Conservation (phyloP, 1,284 basidiomycete species). For the Ceratobasidium papillatum region DNA sequence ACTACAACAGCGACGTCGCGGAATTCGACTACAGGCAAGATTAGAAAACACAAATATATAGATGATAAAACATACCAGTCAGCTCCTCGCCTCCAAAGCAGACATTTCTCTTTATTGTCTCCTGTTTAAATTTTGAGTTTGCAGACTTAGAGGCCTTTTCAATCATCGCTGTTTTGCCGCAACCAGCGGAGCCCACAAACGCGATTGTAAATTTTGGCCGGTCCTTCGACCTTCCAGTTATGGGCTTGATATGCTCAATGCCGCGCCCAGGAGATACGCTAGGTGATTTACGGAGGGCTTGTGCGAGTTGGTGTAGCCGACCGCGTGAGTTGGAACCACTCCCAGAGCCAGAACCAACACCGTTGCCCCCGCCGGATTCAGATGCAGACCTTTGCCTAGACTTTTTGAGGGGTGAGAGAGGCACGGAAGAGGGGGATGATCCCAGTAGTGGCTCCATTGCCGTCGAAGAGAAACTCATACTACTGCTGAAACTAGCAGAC, state of each 20-base stretch:
- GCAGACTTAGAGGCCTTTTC: slow-evolving; percentile 67
- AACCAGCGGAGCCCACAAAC: slow-evolving; percentile 71
- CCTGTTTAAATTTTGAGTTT: slow-evolving; percentile 50
- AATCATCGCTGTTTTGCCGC: slow-evolving; percentile 76
- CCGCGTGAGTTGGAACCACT: slow-evolving; percentile 17
- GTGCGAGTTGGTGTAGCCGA: slow-evolving; percentile 2
- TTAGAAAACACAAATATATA: slow-evolving; percentile 3
- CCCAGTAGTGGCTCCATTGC: background rate
- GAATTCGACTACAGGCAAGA: slow-evolving; percentile 26
- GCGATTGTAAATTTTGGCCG: slow-evolving; percentile 54
- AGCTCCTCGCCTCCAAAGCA: slow-evolving; percentile 51
- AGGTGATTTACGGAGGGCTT: slow-evolving; percentile 17
- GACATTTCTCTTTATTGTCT: slow-evolving; percentile 47
- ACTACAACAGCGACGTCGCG: slow-evolving; percentile 22
- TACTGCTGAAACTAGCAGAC: slow-evolving; percentile 29
- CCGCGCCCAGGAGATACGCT: slow-evolving; percentile 29
- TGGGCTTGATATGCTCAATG: slow-evolving; percentile 34
- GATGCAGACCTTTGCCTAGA: slow-evolving; percentile 32
- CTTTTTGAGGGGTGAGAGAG: background rate
- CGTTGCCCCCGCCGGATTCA: slow-evolving; percentile 24
- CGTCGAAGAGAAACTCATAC: slow-evolving; percentile 1
- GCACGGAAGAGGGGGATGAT: background rate
- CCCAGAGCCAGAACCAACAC: slow-evolving; percentile 27
- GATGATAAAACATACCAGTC: slow-evolving; percentile 55
- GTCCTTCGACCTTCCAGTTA: background rate